phyloP scores from a whole-genome alignment of 768 basidiomycete genomes.

The Lentinula lateritia region DNA sequence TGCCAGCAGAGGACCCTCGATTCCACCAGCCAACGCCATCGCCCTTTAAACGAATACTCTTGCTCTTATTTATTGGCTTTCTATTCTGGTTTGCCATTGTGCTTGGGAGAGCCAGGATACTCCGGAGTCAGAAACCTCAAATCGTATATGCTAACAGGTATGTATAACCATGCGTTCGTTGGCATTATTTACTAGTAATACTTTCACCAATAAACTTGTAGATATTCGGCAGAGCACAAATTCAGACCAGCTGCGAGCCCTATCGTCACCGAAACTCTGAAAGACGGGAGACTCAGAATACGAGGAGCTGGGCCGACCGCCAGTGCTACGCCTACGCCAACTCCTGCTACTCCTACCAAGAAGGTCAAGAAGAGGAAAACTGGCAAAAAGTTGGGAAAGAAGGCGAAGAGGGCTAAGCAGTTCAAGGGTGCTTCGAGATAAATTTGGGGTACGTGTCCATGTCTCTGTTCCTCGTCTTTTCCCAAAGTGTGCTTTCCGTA shows the following conservation, averaged over 20 bases:
- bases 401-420: constrained; percentile 15
- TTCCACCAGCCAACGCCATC: constrained; percentile 32
- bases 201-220: no score
- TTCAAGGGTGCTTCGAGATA: constrained; percentile 10
- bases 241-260: constrained; percentile 84
- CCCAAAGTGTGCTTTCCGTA: no score
- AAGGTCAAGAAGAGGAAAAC: constrained; percentile 14
- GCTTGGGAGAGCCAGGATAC: constrained; percentile 18
- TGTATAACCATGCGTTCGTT: constrained; percentile 14
- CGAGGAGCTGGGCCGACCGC: constrained; percentile 60
- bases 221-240: constrained; percentile 80
- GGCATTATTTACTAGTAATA: no score
- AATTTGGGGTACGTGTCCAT: no score
- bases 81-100: constrained; percentile 31
- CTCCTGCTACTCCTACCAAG: constrained; percentile 12
- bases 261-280: constrained; percentile 69
- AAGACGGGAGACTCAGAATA: constrained; percentile 62
- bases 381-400: constrained; percentile 15
- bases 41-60: constrained; percentile 32
- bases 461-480: no score
- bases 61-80: constrained; percentile 27
- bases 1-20: constrained; percentile 17
- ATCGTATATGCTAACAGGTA: constrained; percentile 63
- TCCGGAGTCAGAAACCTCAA: constrained; percentile 25
- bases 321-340: constrained; percentile 8